phyloP scores from a whole-genome alignment of 331 rosid species.

The Pyrus hybrid region DNA sequence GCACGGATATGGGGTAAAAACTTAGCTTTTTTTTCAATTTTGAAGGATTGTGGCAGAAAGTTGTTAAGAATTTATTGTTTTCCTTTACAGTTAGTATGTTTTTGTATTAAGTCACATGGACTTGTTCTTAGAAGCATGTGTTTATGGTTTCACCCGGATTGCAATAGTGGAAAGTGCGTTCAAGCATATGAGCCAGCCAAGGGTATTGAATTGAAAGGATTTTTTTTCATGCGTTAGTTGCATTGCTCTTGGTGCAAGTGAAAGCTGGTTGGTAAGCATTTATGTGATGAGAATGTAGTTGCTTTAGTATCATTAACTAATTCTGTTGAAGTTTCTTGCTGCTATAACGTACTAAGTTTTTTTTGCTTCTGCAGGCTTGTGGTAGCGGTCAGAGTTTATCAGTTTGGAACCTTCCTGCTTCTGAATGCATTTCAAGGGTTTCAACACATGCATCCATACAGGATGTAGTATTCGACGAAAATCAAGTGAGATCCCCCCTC shows the following conservation, averaged over 20 bases:
- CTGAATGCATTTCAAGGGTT: slow-evolving; percentile 60
- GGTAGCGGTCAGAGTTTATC: slow-evolving; percentile 71
- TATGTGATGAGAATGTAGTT: not conserved
- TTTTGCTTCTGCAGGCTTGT: slow-evolving; percentile 50
- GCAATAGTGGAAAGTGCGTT: slow-evolving; percentile 78
- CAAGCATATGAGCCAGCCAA: slow-evolving; percentile 57
- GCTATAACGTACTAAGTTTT: not conserved
- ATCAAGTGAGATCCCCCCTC: slow-evolving; percentile 51
- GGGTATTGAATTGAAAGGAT: slow-evolving; percentile 49
- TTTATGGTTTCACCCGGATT: slow-evolving; percentile 45
- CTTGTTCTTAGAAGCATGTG: slow-evolving; percentile 17
- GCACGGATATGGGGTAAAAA: slow-evolving; percentile 80
- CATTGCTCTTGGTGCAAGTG: slow-evolving; percentile 77
- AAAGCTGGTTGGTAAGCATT: slow-evolving; percentile 91
- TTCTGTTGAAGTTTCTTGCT: slow-evolving; percentile 17
- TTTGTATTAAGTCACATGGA: not conserved
- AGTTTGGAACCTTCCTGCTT: slow-evolving; percentile 87
- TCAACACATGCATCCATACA: slow-evolving; percentile 59
- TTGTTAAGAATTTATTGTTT: not conserved
- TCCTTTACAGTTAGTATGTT: not conserved
- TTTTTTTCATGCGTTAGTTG: slow-evolving; percentile 54
- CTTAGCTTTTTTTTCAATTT: not conserved
- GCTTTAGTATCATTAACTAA: not conserved
- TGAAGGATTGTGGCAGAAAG: slow-evolving; percentile 1
- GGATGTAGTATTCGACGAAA: slow-evolving; percentile 66